These are phyloP conservation scores for Amanita rubescens DNA, from an alignment of 768 basidiomycete species.

Conservation along the genomic window DNA sequence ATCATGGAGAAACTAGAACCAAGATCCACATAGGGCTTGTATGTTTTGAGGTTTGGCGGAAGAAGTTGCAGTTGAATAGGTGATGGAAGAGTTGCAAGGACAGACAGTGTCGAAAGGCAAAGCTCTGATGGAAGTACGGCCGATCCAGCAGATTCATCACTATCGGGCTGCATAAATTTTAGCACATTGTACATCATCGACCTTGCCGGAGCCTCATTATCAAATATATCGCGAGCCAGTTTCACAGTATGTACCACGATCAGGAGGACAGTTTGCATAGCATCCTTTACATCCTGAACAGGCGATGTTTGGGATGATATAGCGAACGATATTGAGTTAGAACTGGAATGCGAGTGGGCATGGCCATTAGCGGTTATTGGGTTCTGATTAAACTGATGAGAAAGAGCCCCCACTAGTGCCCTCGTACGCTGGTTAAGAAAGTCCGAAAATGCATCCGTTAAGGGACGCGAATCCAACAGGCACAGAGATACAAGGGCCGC, in stretches of 20 bases:
- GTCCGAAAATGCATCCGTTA: conserved; percentile 62
- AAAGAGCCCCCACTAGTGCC: conserved; percentile 27
- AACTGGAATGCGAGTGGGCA: conserved; percentile 16
- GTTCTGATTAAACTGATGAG: conserved; percentile 28
- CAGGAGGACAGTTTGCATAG: conserved; percentile 43
- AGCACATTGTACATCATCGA: conserved; percentile 54
- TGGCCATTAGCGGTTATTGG: conserved; percentile 26
- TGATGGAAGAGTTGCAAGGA: conserved; percentile 72
- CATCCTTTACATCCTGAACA: conserved; percentile 47
- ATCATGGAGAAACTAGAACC: conserved; percentile 49
- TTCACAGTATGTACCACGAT: conserved; percentile 52
- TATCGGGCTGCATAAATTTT: conserved; percentile 47
- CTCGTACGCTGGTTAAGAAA: conserved; percentile 67
- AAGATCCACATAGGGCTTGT: conserved; percentile 81
- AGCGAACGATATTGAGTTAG: conserved; percentile 1
- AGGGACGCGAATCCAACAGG: conserved; percentile 80
- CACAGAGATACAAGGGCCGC: conserved; percentile 78
- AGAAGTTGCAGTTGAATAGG: conserved; percentile 77
- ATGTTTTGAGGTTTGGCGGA: conserved; percentile 60
- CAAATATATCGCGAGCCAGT: conserved; percentile 52
- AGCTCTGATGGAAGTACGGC: conserved; percentile 28
- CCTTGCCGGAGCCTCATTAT: conserved; percentile 22
- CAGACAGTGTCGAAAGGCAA: conserved; percentile 54
- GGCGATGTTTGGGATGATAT: conserved; percentile 24
- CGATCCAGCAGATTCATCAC: conserved; percentile 26